A percentile compares a stretch with the other conserved stretches of the same genome.
Evolutionary conservation across 1,139 yeast species (phyloP).

Genomic region (Hanseniaspora gamundiae): DNA sequence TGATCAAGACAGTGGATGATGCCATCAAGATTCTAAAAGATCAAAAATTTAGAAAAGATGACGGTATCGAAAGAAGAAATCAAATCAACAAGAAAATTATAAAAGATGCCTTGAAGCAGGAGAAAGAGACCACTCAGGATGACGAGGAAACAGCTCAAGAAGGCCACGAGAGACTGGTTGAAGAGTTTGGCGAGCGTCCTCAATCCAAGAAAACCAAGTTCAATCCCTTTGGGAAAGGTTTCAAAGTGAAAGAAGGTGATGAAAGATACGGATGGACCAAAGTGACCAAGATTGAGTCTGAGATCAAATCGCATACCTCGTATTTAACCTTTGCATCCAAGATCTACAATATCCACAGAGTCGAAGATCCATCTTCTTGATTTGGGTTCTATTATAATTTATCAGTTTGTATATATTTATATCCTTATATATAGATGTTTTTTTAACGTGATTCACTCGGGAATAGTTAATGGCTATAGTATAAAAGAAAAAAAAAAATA

Average conservation of each 20-base stretch:
- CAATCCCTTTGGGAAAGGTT: conserved; percentile 80
- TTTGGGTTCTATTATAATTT: too few species aligned
- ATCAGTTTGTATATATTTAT: too few species aligned
- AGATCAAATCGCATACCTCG: conserved; percentile 87
- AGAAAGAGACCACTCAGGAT: conserved; percentile 13
- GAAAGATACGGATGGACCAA: conserved; percentile 64
- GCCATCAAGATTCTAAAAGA: conserved; percentile 73
- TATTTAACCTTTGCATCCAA: conserved; percentile 79
- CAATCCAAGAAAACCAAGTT: conserved; percentile 40
- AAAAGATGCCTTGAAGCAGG: conserved; percentile 15
- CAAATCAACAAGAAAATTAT: conserved; percentile 22
- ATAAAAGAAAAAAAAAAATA: too few species aligned
- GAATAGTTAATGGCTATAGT: too few species aligned
- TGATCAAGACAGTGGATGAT: conserved; percentile 72
- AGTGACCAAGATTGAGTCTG: conserved; percentile 72
- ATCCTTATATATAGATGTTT: too few species aligned
- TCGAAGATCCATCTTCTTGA: neutral
- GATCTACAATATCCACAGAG: conserved; percentile 14
- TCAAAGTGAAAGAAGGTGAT: conserved; percentile 79
- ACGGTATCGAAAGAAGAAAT: conserved; percentile 59
- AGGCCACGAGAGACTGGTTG: conserved; percentile 9
- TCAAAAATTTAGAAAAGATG: conserved; percentile 60
- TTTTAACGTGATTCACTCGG: too few species aligned
- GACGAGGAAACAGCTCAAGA: conserved; percentile 17
- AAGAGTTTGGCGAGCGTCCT: conserved; percentile 17